A percentile compares a stretch with the other conserved stretches of the same genome.
Conservation (phyloP, 2,329 filamentous ascomycete genomes). For the Calonectria henricotiae region DNA sequence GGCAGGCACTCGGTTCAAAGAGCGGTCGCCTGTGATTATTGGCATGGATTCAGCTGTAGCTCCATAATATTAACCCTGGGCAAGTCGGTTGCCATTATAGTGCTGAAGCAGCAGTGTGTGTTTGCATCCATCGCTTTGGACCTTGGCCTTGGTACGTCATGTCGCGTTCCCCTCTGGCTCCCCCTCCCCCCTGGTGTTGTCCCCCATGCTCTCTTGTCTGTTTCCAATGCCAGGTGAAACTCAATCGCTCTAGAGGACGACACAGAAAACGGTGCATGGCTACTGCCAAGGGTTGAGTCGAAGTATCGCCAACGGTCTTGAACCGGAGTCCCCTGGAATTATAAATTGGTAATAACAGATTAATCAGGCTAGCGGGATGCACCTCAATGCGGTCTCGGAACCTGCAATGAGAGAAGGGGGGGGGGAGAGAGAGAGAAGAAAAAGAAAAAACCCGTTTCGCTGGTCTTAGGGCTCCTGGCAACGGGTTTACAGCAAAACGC, state of each 20-base stretch:
- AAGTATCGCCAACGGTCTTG: not conserved
- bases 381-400: conserved; percentile 6
- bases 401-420: not conserved
- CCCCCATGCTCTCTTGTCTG: conserved; percentile 11
- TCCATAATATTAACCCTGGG: conserved; percentile 15
- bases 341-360: not conserved
- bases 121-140: not conserved
- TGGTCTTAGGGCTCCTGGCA: too few relatives aligned
- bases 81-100: not conserved
- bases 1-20: conserved; percentile 3
- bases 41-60: conserved; percentile 8
- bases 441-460: conserved; percentile 5
- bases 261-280: conserved; percentile 4
- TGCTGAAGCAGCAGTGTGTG: not conserved
- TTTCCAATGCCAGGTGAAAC: conserved; percentile 34
- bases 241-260: conserved; percentile 25
- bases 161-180: not conserved
- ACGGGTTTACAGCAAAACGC: not conserved
- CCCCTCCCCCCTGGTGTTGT: not conserved
- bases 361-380: not conserved
- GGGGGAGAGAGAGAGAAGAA: not conserved
- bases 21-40: not conserved
- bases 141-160: not conserved
- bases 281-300: not conserved
- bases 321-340: not conserved